A percentile compares a stretch with the other conserved stretches of the same genome.
phyloP scores from a whole-genome alignment of 352 stramenopile genomes.

The Pythium diclinum region DNA sequence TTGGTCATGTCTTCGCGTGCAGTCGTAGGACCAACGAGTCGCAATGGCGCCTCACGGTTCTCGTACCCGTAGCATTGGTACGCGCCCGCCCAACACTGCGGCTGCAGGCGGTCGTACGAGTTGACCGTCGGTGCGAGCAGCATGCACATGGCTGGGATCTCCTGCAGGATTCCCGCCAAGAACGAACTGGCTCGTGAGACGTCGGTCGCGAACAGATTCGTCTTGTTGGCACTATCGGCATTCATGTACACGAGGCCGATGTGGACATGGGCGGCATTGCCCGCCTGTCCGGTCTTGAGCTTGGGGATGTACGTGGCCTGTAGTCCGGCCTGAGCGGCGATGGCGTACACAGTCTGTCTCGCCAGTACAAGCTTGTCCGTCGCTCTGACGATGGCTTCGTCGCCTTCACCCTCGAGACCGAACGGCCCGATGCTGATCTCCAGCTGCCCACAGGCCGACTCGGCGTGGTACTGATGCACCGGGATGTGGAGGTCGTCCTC shows the following conservation, averaged over 20 bases:
- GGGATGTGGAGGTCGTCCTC: too few species aligned
- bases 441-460: too few species aligned
- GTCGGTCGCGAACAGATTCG: constrained; percentile 21
- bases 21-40: constrained; percentile 16
- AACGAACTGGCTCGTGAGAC: constrained; percentile 4
- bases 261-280: constrained; percentile 26
- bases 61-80: constrained; percentile 38
- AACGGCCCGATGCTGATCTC: too few species aligned
- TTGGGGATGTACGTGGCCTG: constrained; percentile 31
- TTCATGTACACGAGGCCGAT: constrained; percentile 20
- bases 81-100: constrained; percentile 31
- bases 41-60: constrained; percentile 32
- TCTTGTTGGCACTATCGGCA: neutral
- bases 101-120: constrained; percentile 32
- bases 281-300: constrained; percentile 17
- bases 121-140: constrained; percentile 29
- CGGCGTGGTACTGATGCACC: too few species aligned
- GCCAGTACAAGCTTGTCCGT: constrained; percentile 31
- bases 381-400: constrained; percentile 14
- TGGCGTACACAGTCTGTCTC: constrained; percentile 26
- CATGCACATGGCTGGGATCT: constrained; percentile 27
- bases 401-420: too few species aligned
- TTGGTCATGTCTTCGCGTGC: neutral
- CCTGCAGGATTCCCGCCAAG: constrained; percentile 24
- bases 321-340: constrained; percentile 20